A percentile compares a stretch with the other conserved stretches of the same genome.
These are phyloP conservation scores for Copromyces sp. DNA, from an alignment of 495 filamentous ascomycete genomes.

Conservation along the genomic window DNA sequence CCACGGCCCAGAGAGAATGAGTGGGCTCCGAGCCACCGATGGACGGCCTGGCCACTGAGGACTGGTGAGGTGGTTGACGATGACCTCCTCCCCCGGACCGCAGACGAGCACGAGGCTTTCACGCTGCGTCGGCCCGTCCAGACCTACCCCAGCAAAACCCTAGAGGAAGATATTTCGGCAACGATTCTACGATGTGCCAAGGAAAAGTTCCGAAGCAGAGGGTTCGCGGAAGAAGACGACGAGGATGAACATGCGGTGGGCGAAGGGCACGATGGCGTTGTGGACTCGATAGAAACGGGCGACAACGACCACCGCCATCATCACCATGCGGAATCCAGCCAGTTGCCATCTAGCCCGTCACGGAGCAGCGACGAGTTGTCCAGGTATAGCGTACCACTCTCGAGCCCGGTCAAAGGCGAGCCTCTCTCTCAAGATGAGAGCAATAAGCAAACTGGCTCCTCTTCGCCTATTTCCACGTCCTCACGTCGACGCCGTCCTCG, in stretches of 20 bases:
- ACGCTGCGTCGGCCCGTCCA: not conserved
- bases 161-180: constrained; percentile 60
- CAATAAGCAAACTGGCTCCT: not conserved
- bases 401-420: not conserved
- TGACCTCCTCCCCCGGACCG: constrained; percentile 21
- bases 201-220: constrained; percentile 39
- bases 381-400: not conserved
- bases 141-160: constrained; percentile 36
- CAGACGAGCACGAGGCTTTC: constrained; percentile 29
- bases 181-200: constrained; percentile 52
- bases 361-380: not conserved
- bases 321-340: not conserved
- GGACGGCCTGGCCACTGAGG: constrained; percentile 73
- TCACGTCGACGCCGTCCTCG: not conserved
- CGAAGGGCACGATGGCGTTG: not conserved
- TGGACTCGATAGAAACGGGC: constrained; percentile 6
- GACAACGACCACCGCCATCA: constrained; percentile 1
- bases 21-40: constrained; percentile 42
- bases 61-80: constrained; percentile 48
- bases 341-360: not conserved
- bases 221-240: not conserved
- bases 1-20: not conserved
- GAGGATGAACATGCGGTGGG: not conserved
- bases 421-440: not conserved
- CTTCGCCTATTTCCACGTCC: not conserved